Evolutionary conservation across 129 eudicot species (phyloP).

Genomic region (Flaveria linearis): DNA sequence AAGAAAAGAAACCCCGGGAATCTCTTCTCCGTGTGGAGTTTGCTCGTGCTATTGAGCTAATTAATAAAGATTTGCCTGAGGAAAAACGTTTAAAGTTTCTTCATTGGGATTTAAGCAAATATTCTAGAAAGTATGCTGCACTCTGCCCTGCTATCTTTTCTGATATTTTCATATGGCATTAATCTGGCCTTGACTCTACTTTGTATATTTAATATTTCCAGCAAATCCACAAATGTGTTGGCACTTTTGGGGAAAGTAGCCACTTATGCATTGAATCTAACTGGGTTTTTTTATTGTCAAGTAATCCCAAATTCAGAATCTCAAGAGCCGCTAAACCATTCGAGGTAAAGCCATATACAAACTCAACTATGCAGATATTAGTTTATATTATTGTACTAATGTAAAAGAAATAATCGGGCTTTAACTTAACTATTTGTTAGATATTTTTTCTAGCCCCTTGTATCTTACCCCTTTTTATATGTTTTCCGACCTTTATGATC

Average conservation of each 20-base stretch:
- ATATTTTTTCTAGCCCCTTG: not conserved
- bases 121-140: constrained; percentile 61
- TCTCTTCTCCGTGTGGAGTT: constrained; percentile 78
- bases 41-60: constrained; percentile 69
- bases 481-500: not conserved
- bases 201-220: constrained; percentile 30
- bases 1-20: constrained; percentile 92
- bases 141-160: constrained; percentile 1
- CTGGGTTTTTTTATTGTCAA: constrained; percentile 74
- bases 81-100: constrained; percentile 80
- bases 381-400: not conserved
- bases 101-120: constrained; percentile 88
- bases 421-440: not conserved
- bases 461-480: not conserved
- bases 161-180: not conserved
- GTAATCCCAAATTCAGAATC: constrained; percentile 48
- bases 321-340: constrained; percentile 32
- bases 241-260: constrained; percentile 73
- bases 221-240: constrained; percentile 71
- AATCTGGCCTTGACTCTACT: constrained; percentile 24
- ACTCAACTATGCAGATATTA: constrained; percentile 4
- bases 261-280: constrained; percentile 65
- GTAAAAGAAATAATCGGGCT: not conserved
- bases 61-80: constrained; percentile 65
- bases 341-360: constrained; percentile 33